Conservation (phyloP, 1,284 basidiomycete genomes). For the Hemileia vastatrix region DNA sequence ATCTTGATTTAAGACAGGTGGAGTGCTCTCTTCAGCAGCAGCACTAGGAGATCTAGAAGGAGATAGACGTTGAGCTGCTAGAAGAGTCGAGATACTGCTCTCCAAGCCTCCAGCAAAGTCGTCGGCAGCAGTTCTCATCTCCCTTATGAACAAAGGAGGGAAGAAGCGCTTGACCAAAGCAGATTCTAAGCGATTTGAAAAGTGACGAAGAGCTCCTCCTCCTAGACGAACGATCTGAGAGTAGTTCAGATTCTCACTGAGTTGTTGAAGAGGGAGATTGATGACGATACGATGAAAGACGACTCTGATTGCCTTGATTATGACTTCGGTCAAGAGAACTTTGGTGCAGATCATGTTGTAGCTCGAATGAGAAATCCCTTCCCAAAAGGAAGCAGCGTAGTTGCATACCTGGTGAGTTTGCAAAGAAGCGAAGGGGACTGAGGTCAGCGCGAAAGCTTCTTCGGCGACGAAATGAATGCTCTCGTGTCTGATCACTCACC, state of each 20-base stretch:
- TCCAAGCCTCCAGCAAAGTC: not conserved
- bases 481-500: not conserved
- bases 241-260: not conserved
- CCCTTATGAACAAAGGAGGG: not conserved
- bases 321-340: not conserved
- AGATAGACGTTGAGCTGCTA: not conserved
- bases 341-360: not conserved
- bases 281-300: not conserved
- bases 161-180: not conserved
- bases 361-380: not conserved
- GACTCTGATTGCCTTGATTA: not conserved
- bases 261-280: not conserved
- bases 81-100: not conserved
- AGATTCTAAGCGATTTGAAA: not conserved
- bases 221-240: not conserved
- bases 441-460: no score
- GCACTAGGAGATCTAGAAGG: not conserved
- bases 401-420: not conserved
- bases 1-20: no score
- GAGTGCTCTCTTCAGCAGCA: no score
- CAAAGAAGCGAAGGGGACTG: not conserved
- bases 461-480: not conserved
- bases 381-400: not conserved
- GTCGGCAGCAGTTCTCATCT: not conserved
- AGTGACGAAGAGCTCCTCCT: not conserved